Base-by-base conservation (phyloP, 2,329 filamentous ascomycete genomes). In the Plectosphaerella sp. region DNA sequence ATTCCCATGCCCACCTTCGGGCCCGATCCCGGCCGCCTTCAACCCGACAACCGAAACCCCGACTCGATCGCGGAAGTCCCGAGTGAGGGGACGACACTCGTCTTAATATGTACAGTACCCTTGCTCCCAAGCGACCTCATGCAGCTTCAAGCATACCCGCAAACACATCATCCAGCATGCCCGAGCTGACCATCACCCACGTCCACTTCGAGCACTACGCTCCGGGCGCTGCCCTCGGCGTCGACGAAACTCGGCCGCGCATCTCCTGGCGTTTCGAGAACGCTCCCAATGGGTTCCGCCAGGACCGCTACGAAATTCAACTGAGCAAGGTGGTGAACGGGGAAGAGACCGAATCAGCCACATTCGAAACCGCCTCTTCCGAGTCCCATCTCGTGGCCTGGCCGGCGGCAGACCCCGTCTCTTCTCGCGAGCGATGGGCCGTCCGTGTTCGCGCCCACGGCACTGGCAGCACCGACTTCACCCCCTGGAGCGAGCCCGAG, bases 261-360 rank as follows among this genome's bases (percentile, higher is more conserved):
- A 69, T 78, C 43, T 76, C 74, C 2, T 79, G 75, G 74, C 59
- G 66, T 7, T 74, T 77, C 45, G 63, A 63, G 3, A 68, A 70
- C 3, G 58, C 65, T 5, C 65, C 63, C 4, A 42, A 59, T 0
- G 60, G 71, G 52, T 78, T 73, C 72, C 62, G 63, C 4, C 75
- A 77, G 53, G 62, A 58, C 8, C 60, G 64, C 4, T 77, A 77
- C 42, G 70, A 72, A 4, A 56, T 78, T 5, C 68, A 76, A 51
- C 35, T 7, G 53, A 37, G 42, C 55, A 12, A 20, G 10, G 15
- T 12, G 7, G 18, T 18, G 4, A 20, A 18, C 16, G 41, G n/a
- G 12, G 41, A 12, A 16, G n/a, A 12, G 9, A 18, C 41, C 41
- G 18, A 43, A 3, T 22, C 16, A 10, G 18, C 16, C 2, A 43